Evolutionary conservation across 768 basidiomycete species (phyloP).

Genomic region (Kwoniella newhampshirensis): DNA sequence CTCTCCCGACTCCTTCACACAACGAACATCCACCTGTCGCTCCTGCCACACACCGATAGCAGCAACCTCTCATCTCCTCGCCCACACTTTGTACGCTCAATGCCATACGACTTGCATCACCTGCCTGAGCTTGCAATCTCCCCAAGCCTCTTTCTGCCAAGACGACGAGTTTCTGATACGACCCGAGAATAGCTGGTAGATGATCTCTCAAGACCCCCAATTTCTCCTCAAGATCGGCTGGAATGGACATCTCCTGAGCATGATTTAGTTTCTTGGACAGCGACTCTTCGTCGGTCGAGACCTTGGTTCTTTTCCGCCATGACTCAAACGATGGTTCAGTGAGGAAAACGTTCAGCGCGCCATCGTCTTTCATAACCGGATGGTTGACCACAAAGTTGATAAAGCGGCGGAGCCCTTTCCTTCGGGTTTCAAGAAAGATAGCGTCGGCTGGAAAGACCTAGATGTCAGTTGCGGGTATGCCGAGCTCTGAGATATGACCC

Average conservation of each 20-base stretch:
- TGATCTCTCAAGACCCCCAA: constrained; percentile 72
- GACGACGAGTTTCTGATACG: constrained; percentile 87
- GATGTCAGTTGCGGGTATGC: not conserved
- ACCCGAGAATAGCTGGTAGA: constrained; percentile 74
- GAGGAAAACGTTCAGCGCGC: constrained; percentile 74
- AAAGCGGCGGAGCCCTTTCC: constrained; percentile 78
- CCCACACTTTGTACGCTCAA: constrained; percentile 67
- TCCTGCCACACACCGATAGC: constrained; percentile 43
- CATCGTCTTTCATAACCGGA: constrained; percentile 85
- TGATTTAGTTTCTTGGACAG: constrained; percentile 51
- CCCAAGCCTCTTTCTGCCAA: constrained; percentile 83
- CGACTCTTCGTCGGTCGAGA: constrained; percentile 87
- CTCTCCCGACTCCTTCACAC: constrained; percentile 71
- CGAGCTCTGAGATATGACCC: constrained; percentile 51
- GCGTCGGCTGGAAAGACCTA: constrained; percentile 67
- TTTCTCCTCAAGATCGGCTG: constrained; percentile 87
- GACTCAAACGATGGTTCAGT: constrained; percentile 78
- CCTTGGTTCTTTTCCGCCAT: constrained; percentile 75
- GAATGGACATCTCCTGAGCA: constrained; percentile 86
- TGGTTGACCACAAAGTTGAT: constrained; percentile 86
- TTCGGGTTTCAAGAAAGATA: constrained; percentile 83
- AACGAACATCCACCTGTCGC: constrained; percentile 65
- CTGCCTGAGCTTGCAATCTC: constrained; percentile 87
- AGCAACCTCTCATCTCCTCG: constrained; percentile 58
- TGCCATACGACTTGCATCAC: constrained; percentile 61